Base-by-base conservation (phyloP, 169 alveolate genomes). In the Fabrea salina region DNA sequence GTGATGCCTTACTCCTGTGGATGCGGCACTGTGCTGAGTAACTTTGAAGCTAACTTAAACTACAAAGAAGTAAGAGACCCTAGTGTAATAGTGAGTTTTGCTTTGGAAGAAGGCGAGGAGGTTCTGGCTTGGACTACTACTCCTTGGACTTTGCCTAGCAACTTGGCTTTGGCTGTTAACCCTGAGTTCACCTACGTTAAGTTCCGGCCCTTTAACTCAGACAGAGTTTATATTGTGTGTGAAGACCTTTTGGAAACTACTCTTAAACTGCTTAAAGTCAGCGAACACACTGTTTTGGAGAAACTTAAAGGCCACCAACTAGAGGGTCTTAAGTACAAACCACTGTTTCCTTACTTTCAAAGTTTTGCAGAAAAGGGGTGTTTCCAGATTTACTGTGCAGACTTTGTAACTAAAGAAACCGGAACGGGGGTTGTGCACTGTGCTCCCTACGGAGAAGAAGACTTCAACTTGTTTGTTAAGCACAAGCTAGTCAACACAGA, bases 141-240 rank as follows among this genome's bases (percentile, higher is more conserved):
- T 0, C 99, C 99, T 3, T 98, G 99, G 99, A 98, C 99, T 0
- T 94, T 98, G 19, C 99, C 99, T 0, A 89, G 99, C 33, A 98
- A 98, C 87, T 82, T 97, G 59, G 99, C 98, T 57, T 85, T 97
- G 37, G 97, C 98, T 50, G 98, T 96, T 35, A 92, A 98, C 89
- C 98, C 98, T 30, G 93, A 89, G 32, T 89, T 96, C 50, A 93
- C 80, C 2, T 98, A 98, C 86, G 91, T 96, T 11, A 92, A 94
- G 64, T 78, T 97, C 30, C 80, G 72, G 22, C 91, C 89, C 51
- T 79, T 79, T 54, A 89, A 93, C 35, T 79, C 85, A 22, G 61
- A 87, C 4, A 87, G 89, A 44, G 84, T 81, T 27, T 92, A 87
- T 49, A 96, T 96, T 41, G 86, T 96, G 40, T 98, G 97, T 27